phyloP scores from a whole-genome alignment of 208 protist genomes.

The Polymyxa betae region DNA sequence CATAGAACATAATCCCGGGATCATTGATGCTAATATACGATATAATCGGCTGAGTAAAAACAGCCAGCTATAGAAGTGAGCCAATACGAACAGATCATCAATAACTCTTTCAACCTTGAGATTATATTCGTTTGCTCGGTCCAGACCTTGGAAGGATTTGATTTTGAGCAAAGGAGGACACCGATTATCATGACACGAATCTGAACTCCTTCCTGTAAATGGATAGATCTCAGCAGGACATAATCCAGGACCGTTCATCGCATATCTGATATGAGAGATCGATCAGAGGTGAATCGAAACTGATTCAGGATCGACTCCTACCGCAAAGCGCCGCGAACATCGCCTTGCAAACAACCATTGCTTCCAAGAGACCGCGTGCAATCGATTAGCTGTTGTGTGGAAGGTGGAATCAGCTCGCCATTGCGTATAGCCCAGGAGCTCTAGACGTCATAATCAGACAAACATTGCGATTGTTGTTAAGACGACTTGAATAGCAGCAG shows the following conservation, averaged over 20 bases:
- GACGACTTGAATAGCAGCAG: background rate
- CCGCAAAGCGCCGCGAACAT: background rate
- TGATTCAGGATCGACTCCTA: background rate
- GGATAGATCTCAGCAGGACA: background rate
- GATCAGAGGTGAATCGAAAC: background rate
- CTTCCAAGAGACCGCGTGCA: background rate
- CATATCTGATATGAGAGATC: background rate
- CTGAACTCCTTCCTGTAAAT: background rate
- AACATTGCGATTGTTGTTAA: background rate
- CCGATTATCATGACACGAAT: background rate
- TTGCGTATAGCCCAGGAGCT: background rate
- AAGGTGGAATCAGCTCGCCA: background rate
- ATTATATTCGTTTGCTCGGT: background rate
- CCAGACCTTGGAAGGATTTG: background rate
- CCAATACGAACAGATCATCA: background rate
- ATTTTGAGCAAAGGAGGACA: background rate
- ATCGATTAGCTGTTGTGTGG: background rate
- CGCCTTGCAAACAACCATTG: background rate
- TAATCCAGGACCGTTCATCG: too few relatives aligned
- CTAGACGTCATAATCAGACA: background rate
- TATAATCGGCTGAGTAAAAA: background rate
- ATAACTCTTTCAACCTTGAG: background rate
- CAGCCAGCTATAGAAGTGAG: background rate
- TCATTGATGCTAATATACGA: background rate
- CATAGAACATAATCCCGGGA: background rate